These are phyloP conservation scores for Desmodesmus armatus DNA, from an alignment of 139 green algal species.

Conservation along the genomic window DNA sequence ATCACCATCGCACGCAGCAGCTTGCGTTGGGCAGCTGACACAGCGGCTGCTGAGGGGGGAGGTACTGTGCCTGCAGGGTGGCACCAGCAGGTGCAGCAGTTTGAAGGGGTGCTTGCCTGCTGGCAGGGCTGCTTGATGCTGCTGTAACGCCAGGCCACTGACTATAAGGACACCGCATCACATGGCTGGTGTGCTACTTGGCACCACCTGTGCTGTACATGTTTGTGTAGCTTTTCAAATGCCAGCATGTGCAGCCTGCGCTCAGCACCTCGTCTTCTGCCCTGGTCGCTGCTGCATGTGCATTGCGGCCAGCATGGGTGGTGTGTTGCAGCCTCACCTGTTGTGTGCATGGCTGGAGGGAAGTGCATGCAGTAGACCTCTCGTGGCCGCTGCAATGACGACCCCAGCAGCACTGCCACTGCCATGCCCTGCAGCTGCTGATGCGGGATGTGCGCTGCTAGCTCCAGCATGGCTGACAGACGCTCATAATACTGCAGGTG, in stretches of 20 bases:
- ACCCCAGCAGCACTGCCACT: constrained; percentile 21
- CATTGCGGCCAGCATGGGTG: too few relatives aligned
- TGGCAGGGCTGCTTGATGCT: background rate
- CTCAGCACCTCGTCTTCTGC: too few relatives aligned
- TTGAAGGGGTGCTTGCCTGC: too few relatives aligned
- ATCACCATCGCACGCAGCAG: constrained; percentile 25
- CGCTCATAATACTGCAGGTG: constrained; percentile 28
- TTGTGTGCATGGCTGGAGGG: background rate
- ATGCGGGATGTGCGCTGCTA: background rate
- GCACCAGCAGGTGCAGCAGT: background rate
- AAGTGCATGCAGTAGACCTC: constrained; percentile 33
- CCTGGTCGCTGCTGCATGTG: background rate
- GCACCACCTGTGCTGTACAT: too few relatives aligned
- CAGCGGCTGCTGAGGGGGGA: background rate
- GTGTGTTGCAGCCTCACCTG: constrained; percentile 9
- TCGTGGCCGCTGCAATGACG: constrained; percentile 13
- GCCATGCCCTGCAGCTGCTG: background rate
- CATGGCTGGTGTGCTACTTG: too few relatives aligned
- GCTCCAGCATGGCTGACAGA: background rate
- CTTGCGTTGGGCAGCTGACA: background rate
- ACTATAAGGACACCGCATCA: too few relatives aligned
- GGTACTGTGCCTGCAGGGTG: background rate
- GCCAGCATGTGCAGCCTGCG: background rate
- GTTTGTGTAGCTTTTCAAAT: background rate
- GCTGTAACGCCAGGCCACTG: too few relatives aligned